phyloP scores from a whole-genome alignment of 352 stramenopile genomes.

The Phytophthora lateralis region DNA sequence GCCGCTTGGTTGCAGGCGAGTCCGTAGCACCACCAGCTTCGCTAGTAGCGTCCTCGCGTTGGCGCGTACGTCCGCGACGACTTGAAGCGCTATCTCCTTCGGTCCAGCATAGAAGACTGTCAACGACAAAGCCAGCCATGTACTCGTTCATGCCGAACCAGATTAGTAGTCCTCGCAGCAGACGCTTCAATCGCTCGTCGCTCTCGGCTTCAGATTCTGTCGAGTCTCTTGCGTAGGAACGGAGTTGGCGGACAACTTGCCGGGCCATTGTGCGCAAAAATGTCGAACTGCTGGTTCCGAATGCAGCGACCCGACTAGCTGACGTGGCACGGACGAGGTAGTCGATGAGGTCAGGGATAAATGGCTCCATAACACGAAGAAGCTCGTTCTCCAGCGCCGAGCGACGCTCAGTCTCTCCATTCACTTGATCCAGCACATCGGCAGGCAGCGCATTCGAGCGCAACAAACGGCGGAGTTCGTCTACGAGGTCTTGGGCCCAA shows the following conservation, averaged over 20 bases:
- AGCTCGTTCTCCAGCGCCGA: constrained; percentile 48
- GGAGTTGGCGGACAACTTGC: constrained; percentile 52
- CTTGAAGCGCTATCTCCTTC: constrained; percentile 10
- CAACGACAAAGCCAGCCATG: constrained; percentile 50
- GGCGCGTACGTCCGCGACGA: constrained; percentile 30
- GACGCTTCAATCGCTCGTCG: constrained; percentile 34
- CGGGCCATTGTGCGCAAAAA: constrained; percentile 62
- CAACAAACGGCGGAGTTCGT: constrained; percentile 55
- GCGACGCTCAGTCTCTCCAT: constrained; percentile 26
- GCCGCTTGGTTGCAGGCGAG: constrained; percentile 38
- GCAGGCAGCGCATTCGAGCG: constrained; percentile 38
- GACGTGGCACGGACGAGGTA: constrained; percentile 64
- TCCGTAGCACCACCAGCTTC: constrained; percentile 5
- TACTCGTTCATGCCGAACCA: constrained; percentile 50
- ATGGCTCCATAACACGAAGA: constrained; percentile 56
- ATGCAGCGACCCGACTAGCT: constrained; percentile 53
- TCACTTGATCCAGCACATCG: constrained; percentile 39
- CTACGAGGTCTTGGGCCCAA: constrained; percentile 56
- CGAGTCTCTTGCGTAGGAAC: constrained; percentile 40
- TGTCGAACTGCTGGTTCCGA: constrained; percentile 48
- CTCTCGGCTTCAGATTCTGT: constrained; percentile 33
- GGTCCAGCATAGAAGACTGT: constrained; percentile 48
- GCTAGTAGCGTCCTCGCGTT: constrained; percentile 21
- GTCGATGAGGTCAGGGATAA: constrained; percentile 63
- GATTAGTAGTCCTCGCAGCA: constrained; percentile 44